Evolutionary conservation across 148 eudicot genomes (phyloP), one percentile per base, ranked within the genome.

Genomic region (Diospyros kaki): DNA sequence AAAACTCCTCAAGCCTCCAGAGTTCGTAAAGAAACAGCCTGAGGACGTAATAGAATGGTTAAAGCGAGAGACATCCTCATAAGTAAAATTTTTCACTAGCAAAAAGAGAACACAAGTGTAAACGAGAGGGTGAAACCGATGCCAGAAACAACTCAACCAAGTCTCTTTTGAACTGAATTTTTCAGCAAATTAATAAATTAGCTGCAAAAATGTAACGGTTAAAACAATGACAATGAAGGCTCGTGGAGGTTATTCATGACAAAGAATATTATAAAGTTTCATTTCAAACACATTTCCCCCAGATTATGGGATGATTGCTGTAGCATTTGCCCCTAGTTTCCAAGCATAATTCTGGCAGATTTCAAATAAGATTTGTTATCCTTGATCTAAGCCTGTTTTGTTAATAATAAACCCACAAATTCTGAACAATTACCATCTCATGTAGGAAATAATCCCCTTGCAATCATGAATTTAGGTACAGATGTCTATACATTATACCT

Each of bases 21-120:
- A 85, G 74, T 87, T 84, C 14, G 96, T 93, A 74, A 81, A 93
- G 83, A 93, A 90, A 80, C 96, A 91, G 58, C 98, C 98, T 93
- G 74, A 14, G 55, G 74, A 17, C 52, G 69, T 0, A 59, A 68
- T 3, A 38, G 55, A n/a, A 66, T 15, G 6, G 64, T 58, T 39
- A 48, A 66, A 58, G 18, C 0, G n/a, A 66, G 1, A 4, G 28
- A 75, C 12, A 13, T 39, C 12, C 43, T 11, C 15, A 10, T 15
- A 14, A 40, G 28, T 45, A 45, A 3, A 48, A 66, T 42, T n/a
- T 18, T 41, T 15, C 28, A 3, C 48, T 5, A 66, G 64, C 42
- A 51, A 42, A 18, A 39, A 9, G 10, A 43, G 39, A 44, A n/a
- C 2, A 17, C 10, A 60, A 17, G 6, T 28, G 4, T 2, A 44